Percentiles rank a stretch among this genome's conserved stretches.
Evolutionary conservation across 2,329 filamentous ascomycete species (phyloP).

Genomic region (Epichloe baconii): DNA sequence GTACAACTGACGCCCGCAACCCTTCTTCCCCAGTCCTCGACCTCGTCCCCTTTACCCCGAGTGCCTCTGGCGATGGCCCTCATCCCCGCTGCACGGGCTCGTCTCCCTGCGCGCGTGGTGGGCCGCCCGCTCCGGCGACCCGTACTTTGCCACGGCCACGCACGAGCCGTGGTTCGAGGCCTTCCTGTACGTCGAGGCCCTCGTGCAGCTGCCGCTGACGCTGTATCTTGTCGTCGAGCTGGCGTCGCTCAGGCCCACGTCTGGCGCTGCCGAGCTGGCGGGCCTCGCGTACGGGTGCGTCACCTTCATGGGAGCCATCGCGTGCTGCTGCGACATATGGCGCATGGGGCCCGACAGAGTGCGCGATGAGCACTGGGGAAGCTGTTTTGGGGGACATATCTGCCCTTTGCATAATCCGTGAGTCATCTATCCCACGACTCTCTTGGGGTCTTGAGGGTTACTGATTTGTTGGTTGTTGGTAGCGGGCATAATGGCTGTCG

Average conservation of each 20-base stretch:
- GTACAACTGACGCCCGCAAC: no score
- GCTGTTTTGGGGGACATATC: conserved; percentile 36
- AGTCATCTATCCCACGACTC: conserved; percentile 16
- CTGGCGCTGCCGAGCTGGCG: conserved; percentile 33
- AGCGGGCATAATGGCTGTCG: conserved; percentile 37
- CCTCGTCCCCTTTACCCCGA: no score
- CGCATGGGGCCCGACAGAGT: conserved; percentile 36
- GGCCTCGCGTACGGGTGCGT: conserved; percentile 38
- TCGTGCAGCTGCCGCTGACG: conserved; percentile 37
- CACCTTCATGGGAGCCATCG: conserved; percentile 36
- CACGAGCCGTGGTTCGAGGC: no score
- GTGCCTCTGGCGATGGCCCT: no score
- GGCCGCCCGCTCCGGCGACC: no score
- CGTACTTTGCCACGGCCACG: no score
- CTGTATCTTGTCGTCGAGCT: conserved; percentile 33
- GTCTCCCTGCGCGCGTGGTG: no score
- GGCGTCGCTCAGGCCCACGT: conserved; percentile 18
- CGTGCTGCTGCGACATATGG: conserved; percentile 37
- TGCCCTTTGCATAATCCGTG: conserved; percentile 39
- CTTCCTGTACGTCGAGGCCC: conserved; percentile 27
- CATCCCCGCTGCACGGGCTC: no score
- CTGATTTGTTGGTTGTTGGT: no score
- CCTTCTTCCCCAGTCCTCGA: no score
- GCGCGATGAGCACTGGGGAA: conserved; percentile 29
- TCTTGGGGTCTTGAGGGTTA: not conserved